Evolutionary conservation across 345 rosid genomes (phyloP).

Genomic region (Luvunga scandens): DNA sequence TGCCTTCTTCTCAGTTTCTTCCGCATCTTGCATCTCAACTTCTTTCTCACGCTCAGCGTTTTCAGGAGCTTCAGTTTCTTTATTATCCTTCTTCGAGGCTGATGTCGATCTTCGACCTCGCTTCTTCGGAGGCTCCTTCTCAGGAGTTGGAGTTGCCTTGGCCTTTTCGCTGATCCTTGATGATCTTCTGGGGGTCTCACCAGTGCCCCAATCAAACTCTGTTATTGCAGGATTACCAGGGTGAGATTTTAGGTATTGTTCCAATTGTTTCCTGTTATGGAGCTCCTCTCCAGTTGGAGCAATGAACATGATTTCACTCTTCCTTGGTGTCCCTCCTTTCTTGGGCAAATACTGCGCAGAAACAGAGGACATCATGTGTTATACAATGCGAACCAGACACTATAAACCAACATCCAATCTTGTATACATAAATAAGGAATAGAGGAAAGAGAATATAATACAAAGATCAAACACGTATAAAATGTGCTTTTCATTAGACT

Average conservation of each 20-base stretch:
- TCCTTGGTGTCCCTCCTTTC: slow-evolving; percentile 59
- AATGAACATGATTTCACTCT: slow-evolving; percentile 60
- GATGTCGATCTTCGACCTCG: slow-evolving; percentile 50
- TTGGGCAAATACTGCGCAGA: slow-evolving; percentile 50
- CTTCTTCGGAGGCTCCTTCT: slow-evolving; percentile 68
- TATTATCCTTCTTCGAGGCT: slow-evolving; percentile 47
- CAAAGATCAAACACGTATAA: not conserved
- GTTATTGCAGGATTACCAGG: slow-evolving; percentile 59
- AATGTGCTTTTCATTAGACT: not conserved
- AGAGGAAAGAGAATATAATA: not conserved
- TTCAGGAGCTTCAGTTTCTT: slow-evolving; percentile 36
- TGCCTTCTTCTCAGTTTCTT: slow-evolving; percentile 22
- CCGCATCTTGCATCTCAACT: slow-evolving; percentile 22
- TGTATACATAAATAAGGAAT: not conserved
- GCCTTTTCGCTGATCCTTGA: slow-evolving; percentile 74
- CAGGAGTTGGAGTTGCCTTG: slow-evolving; percentile 68
- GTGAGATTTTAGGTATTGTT: slow-evolving; percentile 70
- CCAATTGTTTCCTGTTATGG: slow-evolving; percentile 60
- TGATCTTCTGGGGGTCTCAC: slow-evolving; percentile 83
- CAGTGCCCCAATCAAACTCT: slow-evolving; percentile 80
- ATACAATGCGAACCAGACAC: not conserved
- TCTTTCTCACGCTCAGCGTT: slow-evolving; percentile 35
- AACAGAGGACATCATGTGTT: slow-evolving; percentile 4
- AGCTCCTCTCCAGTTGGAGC: slow-evolving; percentile 85
- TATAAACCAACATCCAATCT: not conserved